A percentile compares a stretch with the other conserved stretches of the same genome.
Conservation (phyloP, 2,329 filamentous ascomycete species). For the Triangularia verruculosa region DNA sequence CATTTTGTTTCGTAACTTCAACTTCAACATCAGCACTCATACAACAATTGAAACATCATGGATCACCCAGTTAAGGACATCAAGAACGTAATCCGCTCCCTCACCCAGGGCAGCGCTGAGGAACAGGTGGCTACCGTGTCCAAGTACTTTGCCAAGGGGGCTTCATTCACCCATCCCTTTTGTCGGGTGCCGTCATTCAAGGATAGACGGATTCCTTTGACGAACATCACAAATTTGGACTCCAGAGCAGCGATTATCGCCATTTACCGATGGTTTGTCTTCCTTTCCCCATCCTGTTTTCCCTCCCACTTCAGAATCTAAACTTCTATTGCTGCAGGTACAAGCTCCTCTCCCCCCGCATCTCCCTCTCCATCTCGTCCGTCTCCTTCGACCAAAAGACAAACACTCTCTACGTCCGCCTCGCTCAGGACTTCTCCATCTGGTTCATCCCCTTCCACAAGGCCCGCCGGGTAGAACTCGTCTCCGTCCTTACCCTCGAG, state of each 20-base stretch:
- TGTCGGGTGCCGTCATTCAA: constrained; percentile 62
- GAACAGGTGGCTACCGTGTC: constrained; percentile 65
- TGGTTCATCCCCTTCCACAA: constrained; percentile 76
- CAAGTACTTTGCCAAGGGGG: constrained; percentile 69
- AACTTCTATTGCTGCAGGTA: constrained; percentile 42
- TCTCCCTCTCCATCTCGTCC: constrained; percentile 62
- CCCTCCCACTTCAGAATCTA: neutral
- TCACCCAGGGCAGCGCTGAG: constrained; percentile 64
- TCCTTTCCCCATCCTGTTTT: neutral
- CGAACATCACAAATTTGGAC: constrained; percentile 41
- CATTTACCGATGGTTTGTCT: constrained; percentile 65
- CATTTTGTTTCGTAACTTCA: neutral
- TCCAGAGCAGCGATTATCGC: constrained; percentile 65
- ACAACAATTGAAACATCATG: neutral
- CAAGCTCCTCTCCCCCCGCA: constrained; percentile 73
- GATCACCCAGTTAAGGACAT: constrained; percentile 54
- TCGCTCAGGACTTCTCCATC: constrained; percentile 72
- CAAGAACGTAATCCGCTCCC: constrained; percentile 59
- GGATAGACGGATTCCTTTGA: constrained; percentile 39
- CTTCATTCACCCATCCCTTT: constrained; percentile 75
- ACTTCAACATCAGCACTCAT: neutral
- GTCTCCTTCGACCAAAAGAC: constrained; percentile 65
- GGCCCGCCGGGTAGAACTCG: constrained; percentile 62
- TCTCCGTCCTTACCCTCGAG: constrained; percentile 63
- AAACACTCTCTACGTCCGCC: constrained; percentile 67